phyloP scores from a whole-genome alignment of 1,139 yeast genomes.

The Sugiyamaella castrensis region DNA sequence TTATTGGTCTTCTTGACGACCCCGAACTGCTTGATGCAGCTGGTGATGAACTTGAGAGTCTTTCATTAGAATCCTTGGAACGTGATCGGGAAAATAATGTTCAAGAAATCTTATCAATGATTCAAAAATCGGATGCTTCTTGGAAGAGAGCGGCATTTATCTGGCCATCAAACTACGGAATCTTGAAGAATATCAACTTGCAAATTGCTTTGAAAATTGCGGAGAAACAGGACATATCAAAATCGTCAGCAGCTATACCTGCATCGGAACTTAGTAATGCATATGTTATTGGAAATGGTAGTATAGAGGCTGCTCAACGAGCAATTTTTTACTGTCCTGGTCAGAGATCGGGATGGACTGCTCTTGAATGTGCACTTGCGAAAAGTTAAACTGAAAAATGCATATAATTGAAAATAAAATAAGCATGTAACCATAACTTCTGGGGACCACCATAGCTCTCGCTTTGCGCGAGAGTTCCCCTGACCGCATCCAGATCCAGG shows the following conservation, averaged over 20 bases:
- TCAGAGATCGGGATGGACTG: conserved; percentile 24
- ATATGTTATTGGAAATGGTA: conserved; percentile 42
- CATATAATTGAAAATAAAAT: not conserved
- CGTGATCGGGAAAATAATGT: conserved; percentile 45
- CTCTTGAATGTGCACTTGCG: conserved; percentile 15
- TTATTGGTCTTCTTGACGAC: conserved; percentile 67
- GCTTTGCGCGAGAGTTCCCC: no score
- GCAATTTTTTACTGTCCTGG: conserved; percentile 30
- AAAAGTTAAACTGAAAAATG: not conserved
- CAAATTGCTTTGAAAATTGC: conserved; percentile 56
- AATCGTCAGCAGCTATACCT: conserved; percentile 43
- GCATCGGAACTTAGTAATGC: conserved; percentile 54
- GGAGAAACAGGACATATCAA: conserved; percentile 23
- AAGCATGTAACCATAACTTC: no score
- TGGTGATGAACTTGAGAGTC: conserved; percentile 57
- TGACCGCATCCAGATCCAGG: no score
- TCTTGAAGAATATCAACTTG: conserved; percentile 64
- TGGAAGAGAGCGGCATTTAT: conserved; percentile 73
- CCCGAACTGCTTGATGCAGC: conserved; percentile 62
- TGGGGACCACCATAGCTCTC: no score
- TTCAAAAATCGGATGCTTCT: conserved; percentile 30
- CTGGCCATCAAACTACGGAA: conserved; percentile 64
- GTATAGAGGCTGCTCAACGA: conserved; percentile 20
- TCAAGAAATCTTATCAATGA: conserved; percentile 53
- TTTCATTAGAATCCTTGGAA: conserved; percentile 49